Evolutionary conservation across 2,329 filamentous ascomycete genomes (phyloP), one percentile per base, ranked within the genome.

Genomic region (Aspergillus sclerotialis): DNA sequence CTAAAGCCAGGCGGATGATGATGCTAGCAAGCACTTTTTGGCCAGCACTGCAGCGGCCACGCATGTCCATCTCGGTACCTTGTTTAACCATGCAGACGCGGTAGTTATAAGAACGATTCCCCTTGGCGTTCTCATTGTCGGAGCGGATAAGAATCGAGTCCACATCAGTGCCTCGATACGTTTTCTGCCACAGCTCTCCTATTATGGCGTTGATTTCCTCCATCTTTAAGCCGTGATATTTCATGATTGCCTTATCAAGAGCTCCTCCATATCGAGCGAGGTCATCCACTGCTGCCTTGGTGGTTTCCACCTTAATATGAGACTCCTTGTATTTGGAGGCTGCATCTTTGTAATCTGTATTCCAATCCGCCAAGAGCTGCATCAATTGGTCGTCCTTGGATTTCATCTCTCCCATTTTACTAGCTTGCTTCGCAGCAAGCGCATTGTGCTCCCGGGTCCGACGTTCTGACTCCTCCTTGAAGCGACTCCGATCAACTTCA

Each of bases 61-160:
- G 86, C 92, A 98, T 98, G 66, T 98, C 92, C 88, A 98, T 94
- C 63, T 98, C 92, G 1, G 84, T 86, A 53, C 93, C 88, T 57
- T 90, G 83, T 68, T 98, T 98, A 49, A 94, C 80, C 92, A 98
- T 98, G 63, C 86, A 89, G 5, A 98, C 82, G 30, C 92, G 85
- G 69, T 98, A 98, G 65, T 98, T 96, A 73, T 96, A 96, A 42
- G 73, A 84, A 51, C 86, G 80, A 52, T 86, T 88, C 33, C 78
- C 81, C 37, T 78, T 76, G 26, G 71, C 71, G 30, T 75, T 78
- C 58, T 96, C 92, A 49, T 80, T 82, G 61, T 96, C 90, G 12
- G 89, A 94, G 26, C 84, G 83, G 64, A 98, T 96, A 53, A 93
- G 75, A 55, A 98, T 94, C 1, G 85, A 92, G 67, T 98, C 92